Evolutionary conservation across 495 filamentous ascomycete genomes (phyloP), one percentile per base, ranked within the genome.

Genomic region (Xylaria acuta): DNA sequence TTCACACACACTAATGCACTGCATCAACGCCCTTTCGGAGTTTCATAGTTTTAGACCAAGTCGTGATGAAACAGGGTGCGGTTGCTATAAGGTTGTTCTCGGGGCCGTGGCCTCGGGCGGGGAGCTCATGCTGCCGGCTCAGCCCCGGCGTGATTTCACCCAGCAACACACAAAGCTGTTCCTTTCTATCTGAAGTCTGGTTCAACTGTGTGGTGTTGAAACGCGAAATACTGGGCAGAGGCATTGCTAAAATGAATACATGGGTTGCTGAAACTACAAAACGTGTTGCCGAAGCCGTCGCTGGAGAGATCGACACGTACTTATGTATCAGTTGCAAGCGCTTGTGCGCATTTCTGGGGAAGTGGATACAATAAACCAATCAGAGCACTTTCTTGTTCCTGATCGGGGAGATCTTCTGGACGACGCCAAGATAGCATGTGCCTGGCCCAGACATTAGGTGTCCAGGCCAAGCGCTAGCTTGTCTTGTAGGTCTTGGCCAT

Each of bases 231-330:
- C 32, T 38, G 32, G 25, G 58, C 20, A 30, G 9, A 40, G 9
- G 12, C 22, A n/a, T 60, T 38, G 34, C 32, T 40, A 60, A 60
- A 60, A n/a, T n/a, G 34, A 60, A 5, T 20, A 36, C 56, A 34
- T 20, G 36, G 62, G 62, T 47, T 45, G 22, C 62, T 64, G 41
- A 65, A 65, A 65, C 60, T 27, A 45, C 63, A 25, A 18, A 34
- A 40, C 27, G 62, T 11, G 62, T 64, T 12, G 41, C 41, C 59
- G 36, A 34, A 20, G 32, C 56, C 59, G 59, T 22, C 38, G 43
- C 59, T 63, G 1, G 20, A 64, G 20, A 43, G 60, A 64, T 64
- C 60, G 60, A 25, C 60, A 27, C n/a, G 38, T 30, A n/a, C n/a
- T n/a, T n/a, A n/a, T n/a, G 9, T n/a, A 43, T 64, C 38, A n/a